These are phyloP conservation scores for Cladosporium sp. DNA, from an alignment of 2,329 filamentous ascomycete species.

Conservation along the genomic window DNA sequence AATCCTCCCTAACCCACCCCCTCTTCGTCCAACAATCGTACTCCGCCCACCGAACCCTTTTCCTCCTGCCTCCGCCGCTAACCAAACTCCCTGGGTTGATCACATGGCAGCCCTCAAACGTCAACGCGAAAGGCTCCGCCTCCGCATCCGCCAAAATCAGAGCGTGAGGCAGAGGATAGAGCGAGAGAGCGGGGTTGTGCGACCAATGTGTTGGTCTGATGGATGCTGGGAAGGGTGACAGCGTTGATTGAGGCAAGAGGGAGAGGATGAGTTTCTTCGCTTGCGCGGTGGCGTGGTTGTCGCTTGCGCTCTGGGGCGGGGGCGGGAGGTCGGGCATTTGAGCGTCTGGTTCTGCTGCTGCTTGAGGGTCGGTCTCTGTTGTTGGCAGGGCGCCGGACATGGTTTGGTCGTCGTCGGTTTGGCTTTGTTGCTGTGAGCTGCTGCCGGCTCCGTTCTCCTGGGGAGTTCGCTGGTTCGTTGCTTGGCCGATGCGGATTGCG, in stretches of 20 bases:
- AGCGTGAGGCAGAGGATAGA: constrained; percentile 85
- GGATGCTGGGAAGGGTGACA: constrained; percentile 80
- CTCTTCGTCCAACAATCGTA: constrained; percentile 65
- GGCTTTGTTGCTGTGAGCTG: not conserved
- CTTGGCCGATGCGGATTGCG: constrained; percentile 64
- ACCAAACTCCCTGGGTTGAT: constrained; percentile 85
- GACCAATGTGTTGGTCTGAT: constrained; percentile 88
- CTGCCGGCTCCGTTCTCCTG: not conserved
- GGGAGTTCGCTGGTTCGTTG: constrained; percentile 32
- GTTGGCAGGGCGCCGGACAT: constrained; percentile 27
- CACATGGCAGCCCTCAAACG: constrained; percentile 92
- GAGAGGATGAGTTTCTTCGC: constrained; percentile 70
- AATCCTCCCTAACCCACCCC: constrained; percentile 61
- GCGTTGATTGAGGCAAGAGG: constrained; percentile 81
- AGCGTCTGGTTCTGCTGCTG: not conserved
- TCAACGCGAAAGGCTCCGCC: constrained; percentile 76
- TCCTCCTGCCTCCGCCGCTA: constrained; percentile 55
- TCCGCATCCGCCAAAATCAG: constrained; percentile 80
- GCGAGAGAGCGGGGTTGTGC: constrained; percentile 65
- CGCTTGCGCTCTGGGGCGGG: not conserved
- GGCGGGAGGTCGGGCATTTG: not conserved
- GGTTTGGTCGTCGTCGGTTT: constrained; percentile 18
- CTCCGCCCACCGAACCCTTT: constrained; percentile 75
- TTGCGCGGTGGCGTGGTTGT: constrained; percentile 14
- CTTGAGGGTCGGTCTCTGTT: constrained; percentile 14